phyloP scores from a whole-genome alignment of 2,329 filamentous ascomycete genomes.

The Coniochaeta sp. region DNA sequence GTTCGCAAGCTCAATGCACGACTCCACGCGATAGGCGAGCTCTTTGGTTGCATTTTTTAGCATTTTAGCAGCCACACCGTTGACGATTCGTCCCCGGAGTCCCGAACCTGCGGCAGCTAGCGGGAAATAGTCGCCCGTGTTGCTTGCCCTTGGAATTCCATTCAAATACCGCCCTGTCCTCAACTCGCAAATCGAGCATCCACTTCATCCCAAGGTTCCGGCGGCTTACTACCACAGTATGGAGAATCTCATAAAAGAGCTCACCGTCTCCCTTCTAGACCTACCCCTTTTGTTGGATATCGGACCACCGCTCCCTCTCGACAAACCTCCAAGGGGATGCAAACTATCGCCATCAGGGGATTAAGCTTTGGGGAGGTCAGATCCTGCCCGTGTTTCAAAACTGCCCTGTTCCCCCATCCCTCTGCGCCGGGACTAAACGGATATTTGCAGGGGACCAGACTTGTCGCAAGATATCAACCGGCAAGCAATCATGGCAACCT shows the following conservation, averaged over 20 bases:
- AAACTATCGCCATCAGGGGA: too few species aligned
- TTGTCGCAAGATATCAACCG: background rate
- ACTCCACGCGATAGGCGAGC: constrained; percentile 15
- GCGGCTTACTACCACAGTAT: background rate
- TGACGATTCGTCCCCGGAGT: constrained; percentile 15
- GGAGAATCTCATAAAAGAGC: background rate
- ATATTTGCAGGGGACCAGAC: background rate
- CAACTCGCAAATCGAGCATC: background rate
- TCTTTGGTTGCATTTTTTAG: constrained; percentile 15
- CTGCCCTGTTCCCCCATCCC: background rate
- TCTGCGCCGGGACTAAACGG: background rate
- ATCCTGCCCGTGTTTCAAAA: background rate
- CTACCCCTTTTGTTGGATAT: background rate
- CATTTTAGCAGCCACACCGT: constrained; percentile 9
- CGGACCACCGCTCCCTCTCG: background rate
- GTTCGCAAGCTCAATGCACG: constrained; percentile 8
- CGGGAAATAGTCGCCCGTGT: background rate
- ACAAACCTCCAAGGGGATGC: too few species aligned
- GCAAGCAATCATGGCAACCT: background rate
- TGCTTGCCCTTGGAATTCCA: background rate
- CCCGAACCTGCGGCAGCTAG: background rate
- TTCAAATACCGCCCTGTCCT: background rate
- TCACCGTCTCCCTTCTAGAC: background rate
- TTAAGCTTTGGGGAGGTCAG: too few species aligned
- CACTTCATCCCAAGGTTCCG: background rate